Evolutionary conservation across 768 basidiomycete genomes (phyloP).

Genomic region (Epithele typhae): DNA sequence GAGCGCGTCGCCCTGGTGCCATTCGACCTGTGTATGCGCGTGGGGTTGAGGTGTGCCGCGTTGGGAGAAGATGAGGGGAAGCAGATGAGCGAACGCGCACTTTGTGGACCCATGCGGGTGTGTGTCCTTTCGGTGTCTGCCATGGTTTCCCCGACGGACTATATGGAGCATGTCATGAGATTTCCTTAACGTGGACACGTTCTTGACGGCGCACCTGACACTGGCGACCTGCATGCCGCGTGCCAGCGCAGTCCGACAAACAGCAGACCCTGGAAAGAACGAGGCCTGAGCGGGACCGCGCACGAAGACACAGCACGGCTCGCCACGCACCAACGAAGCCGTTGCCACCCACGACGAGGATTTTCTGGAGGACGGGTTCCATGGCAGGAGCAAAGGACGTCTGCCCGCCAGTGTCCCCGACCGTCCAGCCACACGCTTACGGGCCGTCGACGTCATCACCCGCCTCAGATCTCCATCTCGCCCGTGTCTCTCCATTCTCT

Average conservation of each 20-base stretch:
- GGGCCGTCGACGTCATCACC: too few species aligned
- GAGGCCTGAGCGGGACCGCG: background rate
- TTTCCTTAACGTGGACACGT: too few species aligned
- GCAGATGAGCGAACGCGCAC: conserved; percentile 34
- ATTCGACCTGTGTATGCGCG: conserved; percentile 59
- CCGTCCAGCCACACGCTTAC: too few species aligned
- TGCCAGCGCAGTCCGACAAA: conserved; percentile 84
- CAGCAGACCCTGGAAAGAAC: conserved; percentile 71
- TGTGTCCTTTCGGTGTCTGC: conserved; percentile 83
- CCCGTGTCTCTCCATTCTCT: too few species aligned
- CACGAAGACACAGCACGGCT: conserved; percentile 1
- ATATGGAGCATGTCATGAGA: too few species aligned
- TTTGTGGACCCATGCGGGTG: conserved; percentile 79
- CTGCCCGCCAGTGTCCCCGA: too few species aligned
- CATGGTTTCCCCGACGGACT: conserved; percentile 89
- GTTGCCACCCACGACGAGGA: conserved; percentile 98
- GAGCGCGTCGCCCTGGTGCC: conserved; percentile 83
- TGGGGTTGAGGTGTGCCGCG: conserved; percentile 5
- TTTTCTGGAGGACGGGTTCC: conserved; percentile 39
- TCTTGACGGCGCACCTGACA: conserved; percentile 57
- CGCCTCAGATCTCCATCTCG: too few species aligned
- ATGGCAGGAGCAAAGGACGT: conserved; percentile 9
- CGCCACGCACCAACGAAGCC: conserved; percentile 85
- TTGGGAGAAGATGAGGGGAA: conserved; percentile 1
- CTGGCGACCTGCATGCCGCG: conserved; percentile 86